Evolutionary conservation across 2,329 filamentous ascomycete genomes (phyloP).

Genomic region (Xylariaceae sp.): DNA sequence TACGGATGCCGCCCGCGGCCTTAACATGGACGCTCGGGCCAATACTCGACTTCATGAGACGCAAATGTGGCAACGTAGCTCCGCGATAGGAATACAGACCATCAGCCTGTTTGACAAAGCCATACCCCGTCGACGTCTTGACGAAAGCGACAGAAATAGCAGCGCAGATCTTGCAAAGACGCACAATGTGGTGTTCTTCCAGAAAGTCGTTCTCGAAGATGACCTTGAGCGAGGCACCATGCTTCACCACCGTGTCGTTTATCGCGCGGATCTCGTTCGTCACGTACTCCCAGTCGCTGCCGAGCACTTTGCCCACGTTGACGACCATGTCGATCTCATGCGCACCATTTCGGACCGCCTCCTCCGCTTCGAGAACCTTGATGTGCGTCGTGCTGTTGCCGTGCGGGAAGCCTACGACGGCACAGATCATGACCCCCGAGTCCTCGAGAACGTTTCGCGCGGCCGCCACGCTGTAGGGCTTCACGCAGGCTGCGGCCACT

Average conservation of each 20-base stretch:
- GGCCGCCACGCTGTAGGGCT: slow-evolving; percentile 49
- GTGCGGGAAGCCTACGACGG: slow-evolving; percentile 58
- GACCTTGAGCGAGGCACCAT: slow-evolving; percentile 49
- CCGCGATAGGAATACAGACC: slow-evolving; percentile 50
- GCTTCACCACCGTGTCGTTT: slow-evolving; percentile 42
- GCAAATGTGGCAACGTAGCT: slow-evolving; percentile 46
- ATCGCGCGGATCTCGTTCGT: slow-evolving; percentile 45
- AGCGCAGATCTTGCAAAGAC: slow-evolving; percentile 51
- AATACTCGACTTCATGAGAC: slow-evolving; percentile 47
- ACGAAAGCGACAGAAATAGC: slow-evolving; percentile 48
- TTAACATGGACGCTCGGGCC: slow-evolving; percentile 48
- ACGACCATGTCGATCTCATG: slow-evolving; percentile 57
- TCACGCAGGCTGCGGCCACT: slow-evolving; percentile 54
- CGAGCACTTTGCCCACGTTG: slow-evolving; percentile 54
- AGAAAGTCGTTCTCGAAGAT: slow-evolving; percentile 60
- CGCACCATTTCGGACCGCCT: slow-evolving; percentile 44
- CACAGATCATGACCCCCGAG: slow-evolving; percentile 46
- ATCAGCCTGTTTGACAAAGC: slow-evolving; percentile 50
- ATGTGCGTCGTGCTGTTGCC: slow-evolving; percentile 50
- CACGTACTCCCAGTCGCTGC: slow-evolving; percentile 54
- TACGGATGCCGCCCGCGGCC: slow-evolving; percentile 53
- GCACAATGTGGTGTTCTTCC: slow-evolving; percentile 43
- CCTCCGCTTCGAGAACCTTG: slow-evolving; percentile 49
- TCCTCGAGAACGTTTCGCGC: slow-evolving; percentile 44
- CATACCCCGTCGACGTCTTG: slow-evolving; percentile 58